phyloP scores from a whole-genome alignment of 192 early-diverging fungal species.

The Paraglomus occultum region DNA sequence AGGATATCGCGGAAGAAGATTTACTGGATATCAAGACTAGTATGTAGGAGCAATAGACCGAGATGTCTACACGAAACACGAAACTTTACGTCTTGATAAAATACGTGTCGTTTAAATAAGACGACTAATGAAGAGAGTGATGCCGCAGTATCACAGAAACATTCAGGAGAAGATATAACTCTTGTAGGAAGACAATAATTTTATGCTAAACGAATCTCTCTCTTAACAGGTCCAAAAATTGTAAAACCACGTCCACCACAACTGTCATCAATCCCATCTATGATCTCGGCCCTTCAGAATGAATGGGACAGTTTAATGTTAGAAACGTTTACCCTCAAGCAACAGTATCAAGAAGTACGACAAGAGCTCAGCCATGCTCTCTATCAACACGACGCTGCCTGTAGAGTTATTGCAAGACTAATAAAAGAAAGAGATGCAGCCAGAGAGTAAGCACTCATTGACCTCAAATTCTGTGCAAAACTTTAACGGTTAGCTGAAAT shows the following conservation, averaged over 20 bases:
- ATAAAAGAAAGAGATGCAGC: conserved; percentile 91
- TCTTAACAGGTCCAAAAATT: conserved; percentile 48
- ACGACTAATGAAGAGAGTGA: too few relatives aligned
- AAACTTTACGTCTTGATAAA: too few relatives aligned
- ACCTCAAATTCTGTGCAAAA: neutral
- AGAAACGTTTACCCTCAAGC: conserved; percentile 89
- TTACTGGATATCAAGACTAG: conserved; percentile 67
- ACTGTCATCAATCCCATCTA: conserved; percentile 86
- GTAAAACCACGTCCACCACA: conserved; percentile 88
- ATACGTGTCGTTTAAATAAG: neutral
- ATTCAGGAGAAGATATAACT: too few relatives aligned
- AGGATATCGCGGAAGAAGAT: conserved; percentile 68
- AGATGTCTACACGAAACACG: too few relatives aligned
- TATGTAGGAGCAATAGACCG: conserved; percentile 29
- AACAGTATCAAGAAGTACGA: conserved; percentile 86
- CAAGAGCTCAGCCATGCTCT: conserved; percentile 93
- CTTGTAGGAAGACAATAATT: too few relatives aligned
- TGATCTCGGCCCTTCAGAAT: conserved; percentile 86
- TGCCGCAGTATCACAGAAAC: too few relatives aligned
- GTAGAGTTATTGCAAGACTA: conserved; percentile 90
- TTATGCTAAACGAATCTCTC: neutral
- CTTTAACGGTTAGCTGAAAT: neutral
- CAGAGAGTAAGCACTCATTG: conserved; percentile 53
- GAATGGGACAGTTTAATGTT: conserved; percentile 98
- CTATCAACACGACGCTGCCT: conserved; percentile 96